A percentile compares a stretch with the other conserved stretches of the same genome.
Evolutionary conservation across 306 rosid genomes (phyloP).

Genomic region (Malus domestica): DNA sequence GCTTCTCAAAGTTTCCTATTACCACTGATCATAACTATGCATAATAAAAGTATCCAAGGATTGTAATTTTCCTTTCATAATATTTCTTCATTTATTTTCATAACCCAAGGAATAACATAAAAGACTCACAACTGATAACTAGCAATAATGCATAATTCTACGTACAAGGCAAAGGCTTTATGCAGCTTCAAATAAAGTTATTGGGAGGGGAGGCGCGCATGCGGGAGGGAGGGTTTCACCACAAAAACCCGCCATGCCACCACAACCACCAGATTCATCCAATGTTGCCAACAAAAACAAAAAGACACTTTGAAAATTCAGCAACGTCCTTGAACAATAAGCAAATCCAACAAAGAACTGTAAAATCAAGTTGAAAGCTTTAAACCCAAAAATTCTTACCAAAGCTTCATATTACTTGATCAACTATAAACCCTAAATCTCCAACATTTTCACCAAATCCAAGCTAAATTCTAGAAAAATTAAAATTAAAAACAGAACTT

Average conservation of each 20-base stretch:
- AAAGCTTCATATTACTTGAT: neutral
- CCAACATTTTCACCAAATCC: neutral
- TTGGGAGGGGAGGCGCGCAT: neutral
- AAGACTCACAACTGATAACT: neutral
- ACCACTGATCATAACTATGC: neutral
- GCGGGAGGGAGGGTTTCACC: neutral
- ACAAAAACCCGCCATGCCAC: neutral
- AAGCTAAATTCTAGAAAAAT: neutral
- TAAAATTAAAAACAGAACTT: neutral
- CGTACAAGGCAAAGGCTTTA: no score
- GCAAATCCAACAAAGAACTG: neutral
- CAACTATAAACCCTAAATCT: neutral
- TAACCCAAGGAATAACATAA: neutral
- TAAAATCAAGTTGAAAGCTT: neutral
- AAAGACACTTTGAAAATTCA: neutral
- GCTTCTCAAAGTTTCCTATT: neutral
- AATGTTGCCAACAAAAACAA: neutral
- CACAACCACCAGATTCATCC: neutral
- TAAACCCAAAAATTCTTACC: neutral
- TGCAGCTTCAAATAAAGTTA: neutral
- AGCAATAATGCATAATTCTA: neutral
- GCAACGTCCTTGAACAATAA: neutral
- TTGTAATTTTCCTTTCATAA: neutral
- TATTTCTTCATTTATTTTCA: neutral
- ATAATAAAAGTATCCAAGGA: no score